Conservation (phyloP, 169 alveolate species). For the Plasmodium inui region DNA sequence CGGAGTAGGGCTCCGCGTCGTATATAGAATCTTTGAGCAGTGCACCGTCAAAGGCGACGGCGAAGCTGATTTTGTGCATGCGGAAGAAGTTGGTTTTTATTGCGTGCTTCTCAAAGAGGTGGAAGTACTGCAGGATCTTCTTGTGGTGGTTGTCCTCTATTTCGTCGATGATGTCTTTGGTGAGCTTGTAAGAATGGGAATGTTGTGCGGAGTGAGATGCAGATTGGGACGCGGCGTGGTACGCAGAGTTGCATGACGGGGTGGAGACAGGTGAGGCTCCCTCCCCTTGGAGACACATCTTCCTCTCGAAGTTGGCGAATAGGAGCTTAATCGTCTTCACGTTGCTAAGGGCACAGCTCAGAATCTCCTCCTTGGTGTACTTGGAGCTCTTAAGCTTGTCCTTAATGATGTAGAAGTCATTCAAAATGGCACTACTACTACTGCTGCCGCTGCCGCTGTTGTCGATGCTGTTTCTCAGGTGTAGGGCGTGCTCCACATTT, state of each 20-base stretch:
- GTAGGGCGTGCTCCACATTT: conserved; percentile 52
- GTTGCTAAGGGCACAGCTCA: conserved; percentile 47
- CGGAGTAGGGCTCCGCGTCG: conserved; percentile 83
- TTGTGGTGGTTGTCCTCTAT: conserved; percentile 82
- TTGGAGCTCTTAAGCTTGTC: conserved; percentile 64
- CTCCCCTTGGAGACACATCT: not conserved
- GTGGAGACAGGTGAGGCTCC: not conserved
- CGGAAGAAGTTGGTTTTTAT: conserved; percentile 84
- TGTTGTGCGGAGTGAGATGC: not conserved
- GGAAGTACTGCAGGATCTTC: conserved; percentile 80
- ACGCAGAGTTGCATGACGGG: not conserved
- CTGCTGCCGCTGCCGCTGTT: not conserved
- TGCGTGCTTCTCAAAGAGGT: conserved; percentile 79
- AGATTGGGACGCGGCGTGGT: not conserved
- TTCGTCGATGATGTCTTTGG: conserved; percentile 73
- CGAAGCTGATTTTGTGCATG: conserved; percentile 78
- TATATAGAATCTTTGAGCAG: conserved; percentile 79
- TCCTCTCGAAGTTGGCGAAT: conserved; percentile 44
- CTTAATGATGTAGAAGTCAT: conserved; percentile 60
- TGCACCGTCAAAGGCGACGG: conserved; percentile 81
- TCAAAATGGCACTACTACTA: conserved; percentile 6
- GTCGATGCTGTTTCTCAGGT: not conserved
- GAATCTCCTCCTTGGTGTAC: conserved; percentile 57
- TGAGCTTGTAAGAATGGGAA: not conserved
- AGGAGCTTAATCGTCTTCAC: conserved; percentile 31